Conservation (phyloP, 805 yeast genomes). For the Jamesozyma hellenica region DNA sequence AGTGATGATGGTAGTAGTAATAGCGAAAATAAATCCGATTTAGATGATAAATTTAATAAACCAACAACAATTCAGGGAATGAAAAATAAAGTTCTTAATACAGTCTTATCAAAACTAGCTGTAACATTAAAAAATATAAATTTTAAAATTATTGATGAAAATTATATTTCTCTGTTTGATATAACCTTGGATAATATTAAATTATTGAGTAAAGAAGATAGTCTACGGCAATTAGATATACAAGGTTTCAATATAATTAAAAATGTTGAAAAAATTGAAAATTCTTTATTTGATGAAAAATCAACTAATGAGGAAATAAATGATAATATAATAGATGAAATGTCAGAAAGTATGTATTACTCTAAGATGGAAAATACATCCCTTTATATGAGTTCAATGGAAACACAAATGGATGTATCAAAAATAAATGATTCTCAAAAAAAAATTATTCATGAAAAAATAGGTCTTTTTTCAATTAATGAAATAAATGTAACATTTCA, state of each 20-base stretch:
- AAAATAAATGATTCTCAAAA: neutral
- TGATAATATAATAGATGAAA: slow-evolving; percentile 5
- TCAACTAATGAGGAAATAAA: neutral
- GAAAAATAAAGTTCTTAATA: slow-evolving; percentile 55
- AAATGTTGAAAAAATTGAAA: neutral
- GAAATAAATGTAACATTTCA: slow-evolving; percentile 36
- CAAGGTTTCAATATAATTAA: neutral
- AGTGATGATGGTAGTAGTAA: slow-evolving; percentile 10
- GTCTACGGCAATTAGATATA: slow-evolving; percentile 3
- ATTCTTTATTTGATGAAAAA: neutral
- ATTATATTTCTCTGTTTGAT: slow-evolving; percentile 10
- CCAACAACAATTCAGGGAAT: slow-evolving; percentile 35
- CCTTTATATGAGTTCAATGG: slow-evolving; percentile 74
- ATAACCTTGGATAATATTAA: slow-evolving; percentile 28
- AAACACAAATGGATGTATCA: slow-evolving; percentile 16
- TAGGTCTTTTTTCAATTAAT: slow-evolving; percentile 25
- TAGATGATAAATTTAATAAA: neutral
- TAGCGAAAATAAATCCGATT: neutral
- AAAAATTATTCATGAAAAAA: neutral
- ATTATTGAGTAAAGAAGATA: slow-evolving; percentile 4
- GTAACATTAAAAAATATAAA: slow-evolving; percentile 39
- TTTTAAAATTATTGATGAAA: slow-evolving; percentile 42
- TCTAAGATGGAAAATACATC: slow-evolving; percentile 60
- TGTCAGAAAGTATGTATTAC: slow-evolving; percentile 50
- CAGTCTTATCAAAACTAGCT: slow-evolving; percentile 52